Percentiles rank a stretch among this genome's conserved stretches.
Evolutionary conservation across 202 grass and related monocot species (phyloP).

Genomic region (Bolboschoenoplectus hybrid): DNA sequence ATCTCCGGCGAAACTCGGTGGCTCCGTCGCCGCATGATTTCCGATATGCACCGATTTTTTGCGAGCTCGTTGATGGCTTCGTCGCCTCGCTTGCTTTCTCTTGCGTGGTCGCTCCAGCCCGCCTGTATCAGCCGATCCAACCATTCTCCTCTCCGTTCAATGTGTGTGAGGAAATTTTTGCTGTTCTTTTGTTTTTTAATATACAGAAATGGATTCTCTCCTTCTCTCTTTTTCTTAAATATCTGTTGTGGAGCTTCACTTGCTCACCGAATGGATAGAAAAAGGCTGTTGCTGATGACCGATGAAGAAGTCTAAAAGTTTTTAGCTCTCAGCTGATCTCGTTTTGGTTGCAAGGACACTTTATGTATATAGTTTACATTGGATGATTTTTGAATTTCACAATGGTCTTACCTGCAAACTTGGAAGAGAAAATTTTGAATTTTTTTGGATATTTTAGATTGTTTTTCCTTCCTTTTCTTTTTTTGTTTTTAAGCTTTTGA

Average conservation of each 20-base stretch:
- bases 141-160: constrained; percentile 45
- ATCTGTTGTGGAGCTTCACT: neutral
- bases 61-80: constrained; percentile 64
- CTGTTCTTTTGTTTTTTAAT: neutral
- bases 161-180: constrained; percentile 35
- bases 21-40: neutral
- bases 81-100: constrained; percentile 60
- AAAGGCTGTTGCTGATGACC: neutral
- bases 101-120: constrained; percentile 65
- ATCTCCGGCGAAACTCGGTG: neutral
- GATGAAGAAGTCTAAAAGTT: neutral
- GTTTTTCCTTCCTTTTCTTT: neutral
- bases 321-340: constrained; percentile 1
- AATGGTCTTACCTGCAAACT: neutral
- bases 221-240: neutral
- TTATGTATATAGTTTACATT: neutral
- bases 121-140: constrained; percentile 31
- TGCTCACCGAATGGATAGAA: neutral
- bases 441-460: neutral
- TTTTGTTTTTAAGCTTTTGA: neutral
- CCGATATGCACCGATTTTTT: constrained; percentile 72
- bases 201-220: neutral
- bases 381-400: neutral
- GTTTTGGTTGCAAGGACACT: neutral
- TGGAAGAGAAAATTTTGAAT: neutral